Evolutionary conservation across 2,329 filamentous ascomycete genomes (phyloP).

Genomic region (Aspergillus neoniger): DNA sequence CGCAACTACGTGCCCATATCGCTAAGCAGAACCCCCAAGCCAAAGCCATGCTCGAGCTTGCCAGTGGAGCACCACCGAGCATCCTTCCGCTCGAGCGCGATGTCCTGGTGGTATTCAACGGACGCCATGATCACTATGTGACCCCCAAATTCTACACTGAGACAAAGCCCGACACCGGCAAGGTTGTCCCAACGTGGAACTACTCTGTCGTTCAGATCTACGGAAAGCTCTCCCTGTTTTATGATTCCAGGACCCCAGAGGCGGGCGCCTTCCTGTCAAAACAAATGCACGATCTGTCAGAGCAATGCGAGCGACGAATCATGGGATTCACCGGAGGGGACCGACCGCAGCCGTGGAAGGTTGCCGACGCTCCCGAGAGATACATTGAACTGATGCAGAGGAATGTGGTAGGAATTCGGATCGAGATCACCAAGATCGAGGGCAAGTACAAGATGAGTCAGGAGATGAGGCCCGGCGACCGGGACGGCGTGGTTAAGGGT

Average conservation of each 20-base stretch:
- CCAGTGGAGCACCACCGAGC: slow-evolving; percentile 22
- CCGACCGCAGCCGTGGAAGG: not conserved
- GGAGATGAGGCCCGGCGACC: slow-evolving; percentile 57
- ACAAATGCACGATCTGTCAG: not conserved
- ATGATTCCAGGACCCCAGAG: not conserved
- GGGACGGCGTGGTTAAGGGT: slow-evolving; percentile 59
- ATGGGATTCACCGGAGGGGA: not conserved
- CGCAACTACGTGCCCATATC: slow-evolving; percentile 60
- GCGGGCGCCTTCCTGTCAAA: not conserved
- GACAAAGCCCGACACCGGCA: not conserved
- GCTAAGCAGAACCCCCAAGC: slow-evolving; percentile 65
- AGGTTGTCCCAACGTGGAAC: slow-evolving; percentile 1
- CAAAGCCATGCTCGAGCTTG: slow-evolving; percentile 60
- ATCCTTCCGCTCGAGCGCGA: slow-evolving; percentile 47
- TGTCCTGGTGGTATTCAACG: slow-evolving; percentile 65
- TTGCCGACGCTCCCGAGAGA: not conserved
- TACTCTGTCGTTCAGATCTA: not conserved
- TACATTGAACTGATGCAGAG: not conserved
- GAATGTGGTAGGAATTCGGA: not conserved
- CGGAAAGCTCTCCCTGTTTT: not conserved
- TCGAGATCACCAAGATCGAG: not conserved
- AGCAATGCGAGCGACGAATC: not conserved
- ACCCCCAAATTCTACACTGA: slow-evolving; percentile 54
- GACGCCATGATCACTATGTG: slow-evolving; percentile 62
- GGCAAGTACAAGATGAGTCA: slow-evolving; percentile 51